These are phyloP conservation scores for Lasiosphaeria hispida DNA, from an alignment of 495 filamentous ascomycete species.

Conservation along the genomic window DNA sequence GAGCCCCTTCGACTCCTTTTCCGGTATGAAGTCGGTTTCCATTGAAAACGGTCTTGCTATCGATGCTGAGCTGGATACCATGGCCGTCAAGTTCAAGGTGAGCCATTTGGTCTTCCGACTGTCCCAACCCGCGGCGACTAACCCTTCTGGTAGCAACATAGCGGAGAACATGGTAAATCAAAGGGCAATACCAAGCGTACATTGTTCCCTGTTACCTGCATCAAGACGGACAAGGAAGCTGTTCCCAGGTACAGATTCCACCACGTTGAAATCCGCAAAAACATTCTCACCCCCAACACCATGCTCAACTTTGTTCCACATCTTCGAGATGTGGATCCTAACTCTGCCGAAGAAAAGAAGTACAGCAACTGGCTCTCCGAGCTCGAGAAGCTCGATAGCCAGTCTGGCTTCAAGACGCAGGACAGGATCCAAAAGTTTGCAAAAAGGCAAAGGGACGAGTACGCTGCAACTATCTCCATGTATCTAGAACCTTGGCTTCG, in stretches of 20 bases:
- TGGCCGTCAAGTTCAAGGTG: conserved; percentile 43
- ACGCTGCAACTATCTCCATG: conserved; percentile 39
- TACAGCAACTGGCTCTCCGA: conserved; percentile 49
- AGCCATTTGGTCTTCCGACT: background rate
- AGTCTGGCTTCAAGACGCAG: conserved; percentile 46
- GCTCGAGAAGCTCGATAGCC: conserved; percentile 47
- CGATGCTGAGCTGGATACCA: conserved; percentile 17
- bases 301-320: conserved; percentile 50
- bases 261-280: conserved; percentile 50
- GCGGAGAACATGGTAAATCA: conserved; percentile 33
- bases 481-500: conserved; percentile 47
- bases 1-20: conserved; percentile 39
- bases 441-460: conserved; percentile 42
- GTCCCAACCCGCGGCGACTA: background rate
- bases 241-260: conserved; percentile 47
- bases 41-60: conserved; percentile 17
- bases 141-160: conserved; percentile 27
- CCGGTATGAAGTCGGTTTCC: conserved; percentile 32
- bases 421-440: conserved; percentile 38
- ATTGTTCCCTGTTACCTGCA: conserved; percentile 33
- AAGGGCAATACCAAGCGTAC: conserved; percentile 35
- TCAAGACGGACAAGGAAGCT: conserved; percentile 39
- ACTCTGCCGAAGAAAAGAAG: conserved; percentile 38
- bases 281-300: conserved; percentile 48
- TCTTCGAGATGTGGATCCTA: conserved; percentile 44